These are phyloP conservation scores for Wallacemonas sp. DNA, from an alignment of 208 protist genomes.

Conservation along the genomic window DNA sequence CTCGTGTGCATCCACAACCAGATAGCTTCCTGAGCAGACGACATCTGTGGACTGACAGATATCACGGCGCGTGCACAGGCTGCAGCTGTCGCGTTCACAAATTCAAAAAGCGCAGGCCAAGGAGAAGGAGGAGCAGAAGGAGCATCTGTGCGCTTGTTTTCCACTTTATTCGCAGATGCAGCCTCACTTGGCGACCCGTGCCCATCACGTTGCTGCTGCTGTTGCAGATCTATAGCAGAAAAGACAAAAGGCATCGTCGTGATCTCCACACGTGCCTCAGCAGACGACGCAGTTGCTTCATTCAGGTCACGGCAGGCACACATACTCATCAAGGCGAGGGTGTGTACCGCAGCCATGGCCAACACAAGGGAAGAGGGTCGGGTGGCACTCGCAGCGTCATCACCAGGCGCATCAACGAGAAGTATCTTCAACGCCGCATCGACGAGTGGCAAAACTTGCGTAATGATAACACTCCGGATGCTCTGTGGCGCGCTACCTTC, in stretches of 20 bases:
- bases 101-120: neutral
- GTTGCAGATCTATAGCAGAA: too few species aligned
- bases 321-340: neutral
- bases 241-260: too few species aligned
- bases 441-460: slow-evolving; percentile 2
- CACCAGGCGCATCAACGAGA: slow-evolving; percentile 18
- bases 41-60: neutral
- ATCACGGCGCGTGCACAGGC: neutral
- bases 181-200: too few species aligned
- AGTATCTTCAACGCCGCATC: slow-evolving; percentile 26
- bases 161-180: too few species aligned
- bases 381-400: neutral
- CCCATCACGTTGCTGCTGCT: too few species aligned
- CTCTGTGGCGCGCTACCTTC: neutral
- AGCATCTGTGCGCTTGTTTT: too few species aligned
- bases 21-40: neutral
- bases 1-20: neutral
- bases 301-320: too few species aligned
- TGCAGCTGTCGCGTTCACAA: neutral
- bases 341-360: neutral
- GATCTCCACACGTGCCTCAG: too few species aligned
- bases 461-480: neutral
- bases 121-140: too few species aligned
- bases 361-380: neutral
- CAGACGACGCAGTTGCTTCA: too few species aligned